Base-by-base conservation (phyloP, 306 rosid genomes). In the Vigna nakashimae region DNA sequence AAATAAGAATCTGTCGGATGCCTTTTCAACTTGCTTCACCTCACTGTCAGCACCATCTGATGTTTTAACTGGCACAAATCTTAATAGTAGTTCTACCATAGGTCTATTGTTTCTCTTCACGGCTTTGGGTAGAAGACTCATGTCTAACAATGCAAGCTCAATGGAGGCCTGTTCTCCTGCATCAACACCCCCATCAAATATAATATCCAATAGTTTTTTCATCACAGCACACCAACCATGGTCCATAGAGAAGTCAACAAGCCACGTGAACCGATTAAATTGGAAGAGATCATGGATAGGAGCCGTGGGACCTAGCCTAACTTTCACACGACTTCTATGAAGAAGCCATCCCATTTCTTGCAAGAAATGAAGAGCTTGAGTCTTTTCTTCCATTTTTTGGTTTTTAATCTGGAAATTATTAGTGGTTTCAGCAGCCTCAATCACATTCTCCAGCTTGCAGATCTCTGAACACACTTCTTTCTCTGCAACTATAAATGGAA, bases 281-380 rank as follows among this genome's bases (percentile, higher is more conserved):
- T 92, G 80, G 76, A 92, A 92, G 57, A 58, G 85, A 71, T 81
- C 87, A 32, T 79, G 87, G 79, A 80, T 80, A 15, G 91, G 93
- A 82, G 89, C 84, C 86, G 76, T 56, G 73, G 76, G 74, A 73
- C 93, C 90, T 32, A 92, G 86, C 85, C 93, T 86, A 80, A 71
- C 78, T 79, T 87, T 90, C 66, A 79, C 58, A 1, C 49, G 90
- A 82, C 80, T 86, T 82, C 97, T 92, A 82, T 92, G 98, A 73
- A 94, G 94, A 22, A 94, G 87, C 98, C 98, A 94, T 75, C 98
- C 98, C 85, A 92, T 85, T 88, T 92, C 98, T 58, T 94, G 94
- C 60, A 94, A 48, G 78, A 90, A 94, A 77, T 92, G 85, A 82
- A 92, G 68, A 10, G 96, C 97, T 36, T 69, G 88, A 76, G 87